Conservation (phyloP, 1,284 basidiomycete species). For the Chalciporus piperatoides region DNA sequence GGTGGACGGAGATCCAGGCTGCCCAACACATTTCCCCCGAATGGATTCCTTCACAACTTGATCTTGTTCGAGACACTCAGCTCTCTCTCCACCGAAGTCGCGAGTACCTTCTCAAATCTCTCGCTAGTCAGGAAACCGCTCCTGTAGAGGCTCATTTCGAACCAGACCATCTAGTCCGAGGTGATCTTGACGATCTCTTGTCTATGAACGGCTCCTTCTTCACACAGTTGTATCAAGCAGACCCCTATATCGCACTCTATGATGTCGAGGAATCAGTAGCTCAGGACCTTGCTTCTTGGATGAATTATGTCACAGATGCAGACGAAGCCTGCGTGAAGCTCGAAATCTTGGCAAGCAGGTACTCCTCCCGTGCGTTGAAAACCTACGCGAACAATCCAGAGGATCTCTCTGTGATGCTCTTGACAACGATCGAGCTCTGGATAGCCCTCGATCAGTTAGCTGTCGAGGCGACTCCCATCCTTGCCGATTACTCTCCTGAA, state of each 20-base stretch:
- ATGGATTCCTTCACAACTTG: conserved; percentile 29
- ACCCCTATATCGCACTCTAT: conserved; percentile 26
- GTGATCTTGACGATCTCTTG: conserved; percentile 23
- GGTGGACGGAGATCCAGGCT: conserved; percentile 17
- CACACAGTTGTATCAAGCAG: conserved; percentile 3
- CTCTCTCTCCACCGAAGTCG: conserved; percentile 31
- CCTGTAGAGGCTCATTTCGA: conserved; percentile 10
- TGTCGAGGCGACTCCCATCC: conserved; percentile 32
- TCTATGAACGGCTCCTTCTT: conserved; percentile 20
- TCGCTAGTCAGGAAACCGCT: conserved; percentile 1
- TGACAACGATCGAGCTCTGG: conserved; percentile 45
- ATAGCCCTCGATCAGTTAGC: conserved; percentile 41
- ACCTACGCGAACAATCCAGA: conserved; percentile 40
- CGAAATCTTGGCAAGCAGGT: conserved; percentile 27
- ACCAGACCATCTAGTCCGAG: conserved; percentile 11
- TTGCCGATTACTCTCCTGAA: conserved; percentile 45
- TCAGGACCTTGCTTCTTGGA: conserved; percentile 32
- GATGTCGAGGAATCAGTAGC: conserved; percentile 37
- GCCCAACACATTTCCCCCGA: conserved; percentile 17
- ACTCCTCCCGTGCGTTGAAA: conserved; percentile 26
- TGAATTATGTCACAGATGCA: conserved; percentile 14
- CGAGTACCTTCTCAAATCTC: conserved; percentile 22
- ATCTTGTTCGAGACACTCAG: conserved; percentile 29
- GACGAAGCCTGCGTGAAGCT: conserved; percentile 21
- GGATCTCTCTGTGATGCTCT: conserved; percentile 40